Evolutionary conservation across 2,329 filamentous ascomycete species (phyloP).

Genomic region (Exserohilum turcica): DNA sequence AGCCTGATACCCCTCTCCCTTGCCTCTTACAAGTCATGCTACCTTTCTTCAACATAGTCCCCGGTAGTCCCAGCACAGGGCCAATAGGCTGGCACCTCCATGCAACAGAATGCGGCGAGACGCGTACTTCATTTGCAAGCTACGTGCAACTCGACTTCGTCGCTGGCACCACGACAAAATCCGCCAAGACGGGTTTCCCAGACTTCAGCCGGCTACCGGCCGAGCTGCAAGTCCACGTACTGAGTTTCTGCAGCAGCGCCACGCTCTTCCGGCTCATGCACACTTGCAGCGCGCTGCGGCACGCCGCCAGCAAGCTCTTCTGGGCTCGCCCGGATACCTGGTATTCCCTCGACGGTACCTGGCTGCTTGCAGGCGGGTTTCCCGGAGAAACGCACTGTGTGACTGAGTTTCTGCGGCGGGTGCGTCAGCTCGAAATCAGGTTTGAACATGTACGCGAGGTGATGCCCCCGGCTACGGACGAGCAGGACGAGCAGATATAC

Average conservation of each 20-base stretch:
- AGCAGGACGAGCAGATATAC: neutral
- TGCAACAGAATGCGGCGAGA: neutral
- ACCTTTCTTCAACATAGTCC: neutral
- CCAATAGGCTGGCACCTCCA: neutral
- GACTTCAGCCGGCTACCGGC: constrained; percentile 12
- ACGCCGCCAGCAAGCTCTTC: constrained; percentile 3
- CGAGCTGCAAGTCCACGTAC: constrained; percentile 17
- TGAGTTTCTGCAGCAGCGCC: constrained; percentile 14
- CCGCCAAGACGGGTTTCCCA: neutral
- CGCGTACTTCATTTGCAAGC: neutral
- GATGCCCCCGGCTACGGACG: neutral
- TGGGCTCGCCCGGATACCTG: neutral
- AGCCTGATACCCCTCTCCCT: no score
- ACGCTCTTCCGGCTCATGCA: constrained; percentile 26
- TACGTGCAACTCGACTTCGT: neutral
- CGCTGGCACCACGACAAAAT: no score
- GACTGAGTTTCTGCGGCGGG: neutral
- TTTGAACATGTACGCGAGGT: neutral
- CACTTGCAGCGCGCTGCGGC: constrained; percentile 6
- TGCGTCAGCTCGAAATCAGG: neutral
- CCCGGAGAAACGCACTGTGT: neutral
- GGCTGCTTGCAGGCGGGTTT: neutral
- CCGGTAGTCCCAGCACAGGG: neutral
- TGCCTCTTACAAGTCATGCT: no score
- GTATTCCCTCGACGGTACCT: neutral